A percentile compares a stretch with the other conserved stretches of the same genome.
These are phyloP conservation scores for Fistulinella cinereoalba DNA, from an alignment of 1,284 basidiomycete species.

Conservation along the genomic window DNA sequence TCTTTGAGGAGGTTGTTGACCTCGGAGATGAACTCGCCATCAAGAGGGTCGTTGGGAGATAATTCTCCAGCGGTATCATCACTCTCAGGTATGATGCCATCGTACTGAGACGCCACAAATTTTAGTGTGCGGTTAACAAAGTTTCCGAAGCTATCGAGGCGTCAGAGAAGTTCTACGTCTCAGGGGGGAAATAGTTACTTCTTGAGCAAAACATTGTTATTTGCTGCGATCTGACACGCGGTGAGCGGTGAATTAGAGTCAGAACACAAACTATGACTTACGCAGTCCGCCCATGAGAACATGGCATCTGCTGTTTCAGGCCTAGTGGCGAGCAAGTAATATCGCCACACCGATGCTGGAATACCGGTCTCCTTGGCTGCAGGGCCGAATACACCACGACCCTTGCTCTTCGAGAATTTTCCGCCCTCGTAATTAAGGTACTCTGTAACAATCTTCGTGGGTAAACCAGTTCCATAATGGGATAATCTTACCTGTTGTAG, in stretches of 20 bases:
- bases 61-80: conserved; percentile 65
- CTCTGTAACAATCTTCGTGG: conserved; percentile 50
- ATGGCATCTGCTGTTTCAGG: conserved; percentile 94
- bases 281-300: conserved; percentile 97
- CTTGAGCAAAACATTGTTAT: conserved; percentile 93
- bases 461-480: not conserved
- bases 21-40: conserved; percentile 78
- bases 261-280: conserved; percentile 30
- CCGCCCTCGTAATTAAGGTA: conserved; percentile 99
- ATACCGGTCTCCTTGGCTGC: conserved; percentile 92
- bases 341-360: conserved; percentile 94
- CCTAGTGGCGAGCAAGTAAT: conserved; percentile 90
- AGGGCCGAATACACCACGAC: conserved; percentile 96
- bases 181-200: conserved; percentile 54
- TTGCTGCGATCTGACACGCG: conserved; percentile 68
- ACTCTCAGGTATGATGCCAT: conserved; percentile 76
- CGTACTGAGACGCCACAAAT: conserved; percentile 88
- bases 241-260: not conserved
- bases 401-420: conserved; percentile 98
- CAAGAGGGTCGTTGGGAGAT: conserved; percentile 64
- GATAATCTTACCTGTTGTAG: conserved; percentile 75
- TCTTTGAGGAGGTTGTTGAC: conserved; percentile 80
- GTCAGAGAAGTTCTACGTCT: conserved; percentile 8
- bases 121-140: conserved; percentile 96
- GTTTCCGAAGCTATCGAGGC: conserved; percentile 82